Percentiles rank a stretch among this genome's conserved stretches.
phyloP scores from a whole-genome alignment of 2,329 filamentous ascomycete genomes.

The Cordyceps javanica region DNA sequence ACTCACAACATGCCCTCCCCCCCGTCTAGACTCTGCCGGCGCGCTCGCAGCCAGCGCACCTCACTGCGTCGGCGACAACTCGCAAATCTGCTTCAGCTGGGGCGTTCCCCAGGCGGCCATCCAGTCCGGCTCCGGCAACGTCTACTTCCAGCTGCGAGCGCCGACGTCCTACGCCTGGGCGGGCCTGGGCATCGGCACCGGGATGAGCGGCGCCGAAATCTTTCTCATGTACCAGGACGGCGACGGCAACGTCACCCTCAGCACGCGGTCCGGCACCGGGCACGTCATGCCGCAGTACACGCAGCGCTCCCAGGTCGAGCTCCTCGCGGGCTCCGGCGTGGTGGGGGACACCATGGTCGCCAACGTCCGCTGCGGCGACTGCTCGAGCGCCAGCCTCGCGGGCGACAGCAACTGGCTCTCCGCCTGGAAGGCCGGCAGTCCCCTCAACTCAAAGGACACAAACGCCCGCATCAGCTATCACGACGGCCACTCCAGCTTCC shows the following conservation, averaged over 20 bases:
- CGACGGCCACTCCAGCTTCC: conserved; percentile 37
- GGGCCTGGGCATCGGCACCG: conserved; percentile 48
- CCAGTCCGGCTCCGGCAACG: conserved; percentile 43
- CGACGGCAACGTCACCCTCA: conserved; percentile 54
- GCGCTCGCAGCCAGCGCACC: conserved; percentile 23
- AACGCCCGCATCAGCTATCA: conserved; percentile 39
- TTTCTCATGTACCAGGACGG: conserved; percentile 58
- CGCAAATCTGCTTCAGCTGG: conserved; percentile 48
- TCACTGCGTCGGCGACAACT: conserved; percentile 34
- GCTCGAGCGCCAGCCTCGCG: conserved; percentile 39
- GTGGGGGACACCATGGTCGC: conserved; percentile 47
- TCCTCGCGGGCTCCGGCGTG: conserved; percentile 56
- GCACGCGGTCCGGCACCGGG: conserved; percentile 44
- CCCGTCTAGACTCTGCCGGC: conserved; percentile 1
- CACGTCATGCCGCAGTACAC: conserved; percentile 44
- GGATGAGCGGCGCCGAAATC: conserved; percentile 53
- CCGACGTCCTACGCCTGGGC: conserved; percentile 50
- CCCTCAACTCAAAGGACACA: conserved; percentile 37
- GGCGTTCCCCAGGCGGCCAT: conserved; percentile 47
- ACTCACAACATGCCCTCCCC: not conserved
- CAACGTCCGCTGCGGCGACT: conserved; percentile 52
- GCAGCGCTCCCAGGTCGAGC: conserved; percentile 37
- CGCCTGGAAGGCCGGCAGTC: conserved; percentile 44
- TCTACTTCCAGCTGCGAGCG: conserved; percentile 57
- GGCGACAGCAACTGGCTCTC: conserved; percentile 44